Conservation (phyloP, 2,329 filamentous ascomycete species). For the Alternaria panax region DNA sequence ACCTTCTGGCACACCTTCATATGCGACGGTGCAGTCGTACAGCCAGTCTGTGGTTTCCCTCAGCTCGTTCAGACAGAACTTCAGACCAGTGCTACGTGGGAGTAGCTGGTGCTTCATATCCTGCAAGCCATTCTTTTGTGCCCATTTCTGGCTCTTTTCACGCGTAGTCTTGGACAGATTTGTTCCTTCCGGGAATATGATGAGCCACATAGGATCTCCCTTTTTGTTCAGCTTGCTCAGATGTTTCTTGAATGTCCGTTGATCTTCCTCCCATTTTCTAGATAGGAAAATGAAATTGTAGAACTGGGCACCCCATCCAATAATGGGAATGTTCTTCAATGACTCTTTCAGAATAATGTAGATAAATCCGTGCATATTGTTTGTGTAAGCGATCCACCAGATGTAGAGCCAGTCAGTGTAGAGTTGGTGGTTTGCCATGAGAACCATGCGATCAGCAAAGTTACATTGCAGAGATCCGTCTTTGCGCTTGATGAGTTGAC, state of each 20-base stretch:
- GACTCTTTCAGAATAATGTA: constrained; percentile 93
- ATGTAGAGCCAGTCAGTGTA: constrained; percentile 94
- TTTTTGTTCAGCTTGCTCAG: constrained; percentile 74
- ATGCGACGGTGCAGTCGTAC: constrained; percentile 94
- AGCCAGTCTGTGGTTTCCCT: constrained; percentile 78
- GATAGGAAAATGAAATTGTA: constrained; percentile 92
- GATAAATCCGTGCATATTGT: constrained; percentile 81
- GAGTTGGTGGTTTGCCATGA: constrained; percentile 88
- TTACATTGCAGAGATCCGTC: constrained; percentile 79
- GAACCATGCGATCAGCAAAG: constrained; percentile 80
- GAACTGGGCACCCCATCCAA: constrained; percentile 83
- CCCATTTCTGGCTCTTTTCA: constrained; percentile 75
- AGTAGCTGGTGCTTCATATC: constrained; percentile 78
- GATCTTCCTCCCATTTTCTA: constrained; percentile 85
- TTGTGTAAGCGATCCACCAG: constrained; percentile 93
- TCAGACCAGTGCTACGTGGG: constrained; percentile 80
- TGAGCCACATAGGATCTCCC: constrained; percentile 84
- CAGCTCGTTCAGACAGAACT: constrained; percentile 80
- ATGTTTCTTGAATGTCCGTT: constrained; percentile 75
- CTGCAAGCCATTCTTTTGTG: constrained; percentile 74
- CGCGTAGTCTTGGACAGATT: constrained; percentile 77
- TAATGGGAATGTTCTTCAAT: constrained; percentile 78
- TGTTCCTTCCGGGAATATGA: constrained; percentile 88
- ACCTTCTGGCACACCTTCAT: constrained; percentile 79
- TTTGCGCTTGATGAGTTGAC: constrained; percentile 72